Conservation (phyloP, 2,329 filamentous ascomycete species). For the Drechslerella dactyloides region DNA sequence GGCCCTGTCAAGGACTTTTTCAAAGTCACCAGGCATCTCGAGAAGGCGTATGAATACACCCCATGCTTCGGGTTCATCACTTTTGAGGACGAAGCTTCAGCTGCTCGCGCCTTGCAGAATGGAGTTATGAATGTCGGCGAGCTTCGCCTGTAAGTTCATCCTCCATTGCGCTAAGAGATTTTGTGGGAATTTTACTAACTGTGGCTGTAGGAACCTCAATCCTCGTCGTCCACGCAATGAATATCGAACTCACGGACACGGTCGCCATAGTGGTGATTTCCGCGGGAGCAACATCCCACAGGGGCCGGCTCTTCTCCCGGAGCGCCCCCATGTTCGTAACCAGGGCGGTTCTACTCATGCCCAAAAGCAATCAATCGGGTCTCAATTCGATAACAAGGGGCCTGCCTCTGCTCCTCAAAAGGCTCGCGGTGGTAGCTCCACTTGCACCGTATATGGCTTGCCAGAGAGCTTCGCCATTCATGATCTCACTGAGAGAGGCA, state of each 20-base stretch:
- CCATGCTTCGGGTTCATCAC: conserved; percentile 44
- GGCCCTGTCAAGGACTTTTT: conserved; percentile 47
- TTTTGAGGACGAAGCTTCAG: conserved; percentile 39
- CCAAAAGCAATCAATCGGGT: conserved; percentile 26
- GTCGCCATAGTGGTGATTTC: conserved; percentile 19
- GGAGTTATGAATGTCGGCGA: conserved; percentile 27
- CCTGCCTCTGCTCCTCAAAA: conserved; percentile 7
- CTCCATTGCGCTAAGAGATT: background rate
- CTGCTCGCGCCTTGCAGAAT: conserved; percentile 28
- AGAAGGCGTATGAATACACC: conserved; percentile 42
- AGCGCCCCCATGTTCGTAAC: conserved; percentile 24
- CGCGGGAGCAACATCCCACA: conserved; percentile 9
- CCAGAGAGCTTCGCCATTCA: conserved; percentile 26
- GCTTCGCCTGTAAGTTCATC: conserved; percentile 31
- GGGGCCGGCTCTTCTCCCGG: conserved; percentile 19
- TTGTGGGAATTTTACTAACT: conserved; percentile 2
- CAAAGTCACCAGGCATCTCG: conserved; percentile 35
- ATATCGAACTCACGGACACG: conserved; percentile 10
- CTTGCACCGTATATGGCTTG: conserved; percentile 43
- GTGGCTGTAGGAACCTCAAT: conserved; percentile 25
- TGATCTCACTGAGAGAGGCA: conserved; percentile 31
- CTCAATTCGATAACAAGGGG: conserved; percentile 27
- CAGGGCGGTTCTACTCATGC: conserved; percentile 16
- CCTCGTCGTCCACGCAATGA: conserved; percentile 37
- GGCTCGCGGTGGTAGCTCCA: conserved; percentile 19